Percentiles rank a stretch among this genome's conserved stretches.
These are phyloP conservation scores for Arachnomyces sp. DNA, from an alignment of 2,329 filamentous ascomycete species.

Conservation along the genomic window DNA sequence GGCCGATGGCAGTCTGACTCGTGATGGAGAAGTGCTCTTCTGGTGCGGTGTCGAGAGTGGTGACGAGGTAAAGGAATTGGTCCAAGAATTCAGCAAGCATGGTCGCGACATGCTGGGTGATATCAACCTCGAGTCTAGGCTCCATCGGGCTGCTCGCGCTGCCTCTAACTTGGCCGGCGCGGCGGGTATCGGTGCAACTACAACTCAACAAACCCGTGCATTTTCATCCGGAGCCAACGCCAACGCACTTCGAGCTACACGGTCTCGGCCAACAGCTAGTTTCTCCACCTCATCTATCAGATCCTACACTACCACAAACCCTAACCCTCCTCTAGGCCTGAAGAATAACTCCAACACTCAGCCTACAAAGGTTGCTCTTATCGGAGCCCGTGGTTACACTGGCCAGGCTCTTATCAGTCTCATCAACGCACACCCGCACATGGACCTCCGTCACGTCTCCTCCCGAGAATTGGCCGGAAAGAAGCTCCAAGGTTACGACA, in stretches of 20 bases:
- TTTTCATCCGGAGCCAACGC: slow-evolving; percentile 53
- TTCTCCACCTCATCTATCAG: slow-evolving; percentile 27
- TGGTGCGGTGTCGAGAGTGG: slow-evolving; percentile 86
- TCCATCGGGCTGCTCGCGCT: slow-evolving; percentile 67
- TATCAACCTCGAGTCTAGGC: slow-evolving; percentile 77
- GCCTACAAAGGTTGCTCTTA: slow-evolving; percentile 74
- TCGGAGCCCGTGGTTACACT: slow-evolving; percentile 89
- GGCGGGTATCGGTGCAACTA: slow-evolving; percentile 40
- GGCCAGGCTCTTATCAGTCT: slow-evolving; percentile 84
- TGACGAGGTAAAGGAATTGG: slow-evolving; percentile 72
- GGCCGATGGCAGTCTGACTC: slow-evolving; percentile 82
- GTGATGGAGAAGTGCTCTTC: slow-evolving; percentile 83
- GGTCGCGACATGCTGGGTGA: slow-evolving; percentile 83
- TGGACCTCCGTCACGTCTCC: slow-evolving; percentile 86
- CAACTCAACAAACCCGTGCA: slow-evolving; percentile 54
- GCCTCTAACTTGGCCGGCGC: slow-evolving; percentile 51
- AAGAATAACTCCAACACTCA: slow-evolving; percentile 78
- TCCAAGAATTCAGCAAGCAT: slow-evolving; percentile 76
- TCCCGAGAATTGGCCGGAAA: slow-evolving; percentile 86
- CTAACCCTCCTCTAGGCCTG: slow-evolving; percentile 81
- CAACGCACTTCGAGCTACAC: slow-evolving; percentile 32
- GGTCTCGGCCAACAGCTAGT: slow-evolving; percentile 11
- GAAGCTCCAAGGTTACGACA: slow-evolving; percentile 80
- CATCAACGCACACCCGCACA: slow-evolving; percentile 77
- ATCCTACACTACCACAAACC: slow-evolving; percentile 56